Evolutionary conservation across 106 monocot species (phyloP).

Genomic region (Allium sativum): DNA sequence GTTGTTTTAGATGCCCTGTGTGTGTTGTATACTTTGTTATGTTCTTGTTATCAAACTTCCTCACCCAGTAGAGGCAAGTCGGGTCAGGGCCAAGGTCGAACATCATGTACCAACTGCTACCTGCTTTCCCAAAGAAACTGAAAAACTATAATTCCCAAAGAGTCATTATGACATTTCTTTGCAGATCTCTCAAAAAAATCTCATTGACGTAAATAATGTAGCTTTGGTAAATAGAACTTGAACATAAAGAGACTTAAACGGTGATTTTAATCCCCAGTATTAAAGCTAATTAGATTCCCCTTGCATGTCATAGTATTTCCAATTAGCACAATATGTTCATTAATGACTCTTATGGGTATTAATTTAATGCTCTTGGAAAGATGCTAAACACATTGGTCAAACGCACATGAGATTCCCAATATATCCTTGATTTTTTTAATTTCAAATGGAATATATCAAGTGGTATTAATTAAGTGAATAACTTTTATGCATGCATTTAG

Average conservation of each 20-base stretch:
- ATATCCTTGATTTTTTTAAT: conserved; percentile 68
- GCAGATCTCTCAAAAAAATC: conserved; percentile 84
- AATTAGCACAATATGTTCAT: conserved; percentile 70
- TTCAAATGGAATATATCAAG: conserved; percentile 61
- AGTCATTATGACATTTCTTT: conserved; percentile 63
- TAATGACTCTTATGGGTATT: conserved; percentile 66
- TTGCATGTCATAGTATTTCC: conserved; percentile 74
- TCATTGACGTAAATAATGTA: conserved; percentile 80
- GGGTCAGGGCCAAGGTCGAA: too few species aligned
- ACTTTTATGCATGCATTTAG: conserved; percentile 79
- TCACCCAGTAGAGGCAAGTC: too few species aligned
- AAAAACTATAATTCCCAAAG: conserved; percentile 61
- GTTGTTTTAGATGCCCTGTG: too few species aligned
- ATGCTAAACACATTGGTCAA: conserved; percentile 86
- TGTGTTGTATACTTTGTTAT: too few species aligned
- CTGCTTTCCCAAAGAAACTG: conserved; percentile 80
- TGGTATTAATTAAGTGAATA: conserved; percentile 65
- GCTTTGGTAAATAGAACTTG: conserved; percentile 90
- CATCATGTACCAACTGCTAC: conserved; percentile 78
- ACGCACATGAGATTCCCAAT: conserved; percentile 82
- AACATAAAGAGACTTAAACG: conserved; percentile 66
- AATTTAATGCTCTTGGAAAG: conserved; percentile 51
- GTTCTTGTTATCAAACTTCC: too few species aligned
- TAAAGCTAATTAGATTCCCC: conserved; percentile 78
- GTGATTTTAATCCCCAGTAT: conserved; percentile 56